Evolutionary conservation across 176 grass and related monocot species (phyloP), one percentile per base, ranked within the genome.

Genomic region (Urochloa ruziziensis): DNA sequence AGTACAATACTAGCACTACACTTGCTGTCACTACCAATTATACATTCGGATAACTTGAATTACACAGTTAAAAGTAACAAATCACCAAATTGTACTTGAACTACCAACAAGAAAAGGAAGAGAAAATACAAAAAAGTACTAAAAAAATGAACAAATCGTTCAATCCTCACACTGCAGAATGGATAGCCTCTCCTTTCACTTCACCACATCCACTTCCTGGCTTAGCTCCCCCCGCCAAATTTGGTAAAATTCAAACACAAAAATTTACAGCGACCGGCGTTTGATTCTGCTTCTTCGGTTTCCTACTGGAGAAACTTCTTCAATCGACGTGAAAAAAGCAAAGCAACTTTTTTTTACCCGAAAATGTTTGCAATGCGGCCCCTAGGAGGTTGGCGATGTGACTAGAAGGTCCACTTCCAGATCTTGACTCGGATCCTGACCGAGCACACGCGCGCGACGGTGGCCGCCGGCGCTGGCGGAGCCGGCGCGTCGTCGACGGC

Each of bases 391-490:
- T 28, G 67, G 46, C 35, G 56, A 37, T 27, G 56, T 39, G n/a
- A 85, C 68, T 89, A 94, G 89, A 99, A 92, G 78, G 91, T 94
- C 97, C 97, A 99, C 91, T 96, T 99, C 97, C 97, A 96, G 97
- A 96, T 99, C 93, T 96, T 99, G 83, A 99, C 72, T 67, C 93
- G 89, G 83, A 96, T 89, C 89, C 92, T 96, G 81, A 99, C 97
- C 64, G 92, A 74, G 79, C 97, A 99, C 61, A 49, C 68, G 32
- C 87, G 88, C 49, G 88, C 68, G 79, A 88, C 82, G 62, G 85
- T 75, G 68, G 82, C 36, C 9, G 60, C 43, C 53, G 76, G 7
- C 27, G 77, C 59, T 6, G 77, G 57, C 49, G 88, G 57, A 36
- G 92, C 29, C 24, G 86, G 80, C 47, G 57, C 59, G 47, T 90